Base-by-base conservation (phyloP, 345 rosid species). In the Chamaenerion angustifolium region DNA sequence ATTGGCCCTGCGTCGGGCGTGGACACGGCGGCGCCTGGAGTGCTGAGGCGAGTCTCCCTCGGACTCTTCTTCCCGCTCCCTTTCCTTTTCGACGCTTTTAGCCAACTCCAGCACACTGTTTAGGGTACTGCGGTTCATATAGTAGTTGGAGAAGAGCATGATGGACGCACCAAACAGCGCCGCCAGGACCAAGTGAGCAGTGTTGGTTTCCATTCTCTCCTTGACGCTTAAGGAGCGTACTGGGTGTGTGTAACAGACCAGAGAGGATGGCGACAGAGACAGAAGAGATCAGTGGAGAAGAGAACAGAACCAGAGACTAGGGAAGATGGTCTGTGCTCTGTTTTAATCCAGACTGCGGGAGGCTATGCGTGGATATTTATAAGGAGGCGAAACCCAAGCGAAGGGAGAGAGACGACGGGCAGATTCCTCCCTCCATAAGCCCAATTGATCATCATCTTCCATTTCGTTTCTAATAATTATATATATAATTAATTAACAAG, bases 161-260 rank as follows among this genome's bases (percentile, higher is more conserved):
- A 88, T 59, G 31, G 99, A 93, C 42, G 97, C 97, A 67, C 99
- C 97, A 0, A 93, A 79, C 17, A 93, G 80, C 61, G 99, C 97
- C 75, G 99, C 97, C 70, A 88, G 78, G 64, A 96, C 95, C 13
- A 93, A 76, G 61, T 88, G 95, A 52, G 77, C 49, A 49, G 88
- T 42, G 63, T 81, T 74, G 6, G 85, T 50, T n/a, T 93, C 97
- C 99, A 93, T 88, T 14, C 12, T 37, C 21, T 17, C n/a, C n/a
- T n/a, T n/a, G n/a, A n/a, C n/a, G n/a, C n/a, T n/a, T n/a, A n/a
- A n/a, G n/a, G n/a, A n/a, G n/a, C n/a, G n/a, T n/a, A n/a, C 13
- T 43, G 17, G 10, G 16, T 3, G 31, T 0, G n/a, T 11, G 4
- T 27, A 4, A 25, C 13, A 45, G 19, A 45, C 12, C 11, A 19